phyloP scores from a whole-genome alignment of 2,329 filamentous ascomycete genomes.

The Laburnicola sp. region DNA sequence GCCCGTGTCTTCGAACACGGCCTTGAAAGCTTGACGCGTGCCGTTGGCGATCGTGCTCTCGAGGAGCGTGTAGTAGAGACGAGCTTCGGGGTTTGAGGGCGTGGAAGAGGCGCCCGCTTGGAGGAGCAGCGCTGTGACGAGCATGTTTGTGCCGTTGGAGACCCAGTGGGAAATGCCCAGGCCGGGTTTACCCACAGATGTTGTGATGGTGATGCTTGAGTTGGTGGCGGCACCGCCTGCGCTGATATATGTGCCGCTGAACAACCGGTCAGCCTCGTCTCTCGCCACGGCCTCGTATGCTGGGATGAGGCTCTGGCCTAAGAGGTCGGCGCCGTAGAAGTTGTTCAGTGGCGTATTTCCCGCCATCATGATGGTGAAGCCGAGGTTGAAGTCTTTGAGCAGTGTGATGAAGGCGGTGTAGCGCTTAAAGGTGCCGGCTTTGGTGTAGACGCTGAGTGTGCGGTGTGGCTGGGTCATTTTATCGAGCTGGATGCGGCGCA shows the following conservation, averaged over 20 bases:
- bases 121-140: slow-evolving; percentile 19
- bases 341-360: slow-evolving; percentile 14
- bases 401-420: slow-evolving; percentile 20
- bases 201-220: slow-evolving; percentile 15
- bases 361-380: slow-evolving; percentile 22
- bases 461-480: slow-evolving; percentile 15
- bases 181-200: slow-evolving; percentile 15
- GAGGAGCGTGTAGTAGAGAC: slow-evolving; percentile 29
- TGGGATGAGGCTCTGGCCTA: slow-evolving; percentile 17
- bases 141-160: slow-evolving; percentile 24
- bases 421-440: slow-evolving; percentile 17
- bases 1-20: slow-evolving; percentile 28
- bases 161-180: slow-evolving; percentile 18
- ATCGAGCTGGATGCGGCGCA: slow-evolving; percentile 23
- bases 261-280: slow-evolving; percentile 16
- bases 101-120: slow-evolving; percentile 11
- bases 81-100: slow-evolving; percentile 14
- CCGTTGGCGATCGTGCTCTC: slow-evolving; percentile 16
- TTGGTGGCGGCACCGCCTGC: background rate
- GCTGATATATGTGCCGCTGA: slow-evolving; percentile 17
- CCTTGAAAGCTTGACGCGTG: slow-evolving; percentile 25
- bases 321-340: slow-evolving; percentile 15
- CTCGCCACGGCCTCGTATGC: slow-evolving; percentile 22
- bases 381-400: slow-evolving; percentile 19
- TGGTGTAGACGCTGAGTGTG: slow-evolving; percentile 18